Conservation (phyloP, 495 filamentous ascomycete species). For the Daldinia loculata region DNA sequence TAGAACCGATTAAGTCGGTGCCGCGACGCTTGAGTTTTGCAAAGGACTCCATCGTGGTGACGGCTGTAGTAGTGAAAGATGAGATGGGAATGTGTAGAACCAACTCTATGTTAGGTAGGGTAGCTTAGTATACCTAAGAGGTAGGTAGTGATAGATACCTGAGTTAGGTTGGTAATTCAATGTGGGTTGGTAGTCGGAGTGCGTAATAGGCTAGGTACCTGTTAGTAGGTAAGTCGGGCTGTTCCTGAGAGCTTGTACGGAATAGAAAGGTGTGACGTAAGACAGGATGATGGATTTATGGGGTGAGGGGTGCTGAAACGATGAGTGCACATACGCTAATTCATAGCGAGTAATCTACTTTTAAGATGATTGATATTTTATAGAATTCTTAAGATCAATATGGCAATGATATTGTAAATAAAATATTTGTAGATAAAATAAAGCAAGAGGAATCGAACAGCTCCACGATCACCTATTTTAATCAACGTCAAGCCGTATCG, state of each 20-base stretch:
- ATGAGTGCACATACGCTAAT: background rate
- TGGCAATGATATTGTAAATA: background rate
- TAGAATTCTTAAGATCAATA: background rate
- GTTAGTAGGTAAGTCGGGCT: background rate
- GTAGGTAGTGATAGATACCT: background rate
- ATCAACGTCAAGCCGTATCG: background rate
- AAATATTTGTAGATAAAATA: background rate
- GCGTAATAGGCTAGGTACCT: background rate
- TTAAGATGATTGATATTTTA: background rate
- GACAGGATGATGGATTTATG: background rate
- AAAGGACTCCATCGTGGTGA: constrained; percentile 54
- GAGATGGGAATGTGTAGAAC: background rate
- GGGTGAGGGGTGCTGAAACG: constrained; percentile 1
- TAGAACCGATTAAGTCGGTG: constrained; percentile 52
- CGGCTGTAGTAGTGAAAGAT: background rate
- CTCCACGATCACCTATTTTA: background rate
- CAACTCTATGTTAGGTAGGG: background rate
- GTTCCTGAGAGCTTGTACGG: constrained; percentile 2
- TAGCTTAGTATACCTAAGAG: background rate
- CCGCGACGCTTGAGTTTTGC: constrained; percentile 55
- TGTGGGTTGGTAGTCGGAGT: background rate
- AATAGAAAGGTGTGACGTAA: background rate
- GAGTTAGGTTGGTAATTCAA: background rate
- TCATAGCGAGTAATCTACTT: background rate
- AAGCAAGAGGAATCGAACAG: background rate